Evolutionary conservation across 805 yeast genomes (phyloP), one percentile per base, ranked within the genome.

Genomic region (Metschnikowia cerradonensis): DNA sequence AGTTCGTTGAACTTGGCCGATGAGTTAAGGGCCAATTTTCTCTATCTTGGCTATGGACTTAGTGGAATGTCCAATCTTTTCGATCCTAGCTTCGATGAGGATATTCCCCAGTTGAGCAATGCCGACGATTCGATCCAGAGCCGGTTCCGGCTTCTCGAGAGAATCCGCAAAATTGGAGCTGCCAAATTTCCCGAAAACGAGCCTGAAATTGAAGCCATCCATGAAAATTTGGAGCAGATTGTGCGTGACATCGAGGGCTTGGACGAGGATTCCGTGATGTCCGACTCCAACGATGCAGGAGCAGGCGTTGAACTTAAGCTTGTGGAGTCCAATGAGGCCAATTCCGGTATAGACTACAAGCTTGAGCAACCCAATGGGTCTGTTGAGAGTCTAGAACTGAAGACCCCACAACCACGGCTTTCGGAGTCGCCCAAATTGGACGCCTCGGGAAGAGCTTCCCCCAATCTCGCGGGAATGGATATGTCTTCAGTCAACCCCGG

Each of bases 41-140:
- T 82, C 8, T 82, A 80, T 46, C 62, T 88, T 43, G 76, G 86
- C 0, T 81, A 83, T 52, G 70, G 82, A 0, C 56, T 86, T 3
- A 81, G 91, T 39, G 96, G 97, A 23, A 70, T 82, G 7, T 79
- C 96, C 33, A 74, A 78, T 41, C 68, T 90, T 35, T 80, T 88
- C 59, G 96, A 90, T 62, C 88, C 95, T 0, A 81, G 83, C 13
- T 86, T 74, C 57, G 74, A 77, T 41, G 80, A 75, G 40, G 75
- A 74, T 41, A 70, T 73, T 22, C 77, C 78, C 0, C 67, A 69
- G 41, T 58, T 71, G 40, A 64, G 60, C 41, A 61, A 60, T 8
- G 60, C 59, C 31, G 57, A 61, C 2, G 70, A 68, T 47, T 58
- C 74, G 1, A 61, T 73, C 17, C 67, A 69, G 41, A 67, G 68